These are phyloP conservation scores for Myxozyma udenii DNA, from an alignment of 805 yeast species.

Conservation along the genomic window DNA sequence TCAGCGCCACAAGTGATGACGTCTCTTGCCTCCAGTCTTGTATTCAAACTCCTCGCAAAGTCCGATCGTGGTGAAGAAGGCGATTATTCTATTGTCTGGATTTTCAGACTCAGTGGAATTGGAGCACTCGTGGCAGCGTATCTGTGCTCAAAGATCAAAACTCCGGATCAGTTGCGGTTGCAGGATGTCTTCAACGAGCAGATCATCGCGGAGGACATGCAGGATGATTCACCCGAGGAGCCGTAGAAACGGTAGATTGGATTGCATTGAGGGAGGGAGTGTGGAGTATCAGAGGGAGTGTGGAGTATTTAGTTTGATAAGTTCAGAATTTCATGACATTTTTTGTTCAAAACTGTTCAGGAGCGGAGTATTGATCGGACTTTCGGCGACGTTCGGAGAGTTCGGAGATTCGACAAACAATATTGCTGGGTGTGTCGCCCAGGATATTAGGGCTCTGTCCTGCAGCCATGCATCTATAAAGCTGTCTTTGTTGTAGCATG, in stretches of 20 bases:
- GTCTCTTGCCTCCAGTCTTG: constrained; percentile 44
- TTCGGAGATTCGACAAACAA: too few species aligned
- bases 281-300: too few species aligned
- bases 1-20: constrained; percentile 52
- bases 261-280: too few species aligned
- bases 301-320: too few species aligned
- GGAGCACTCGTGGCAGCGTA: constrained; percentile 49
- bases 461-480: too few species aligned
- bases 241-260: neutral
- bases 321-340: neutral
- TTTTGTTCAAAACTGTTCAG: neutral
- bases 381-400: too few species aligned
- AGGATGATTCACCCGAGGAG: neutral
- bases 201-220: constrained; percentile 2
- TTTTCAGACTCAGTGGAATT: constrained; percentile 54
- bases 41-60: constrained; percentile 44
- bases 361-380: too few species aligned
- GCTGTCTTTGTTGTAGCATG: too few species aligned
- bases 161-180: constrained; percentile 36
- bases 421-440: too few species aligned
- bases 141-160: constrained; percentile 45
- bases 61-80: constrained; percentile 30
- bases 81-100: constrained; percentile 54
- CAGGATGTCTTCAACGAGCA: constrained; percentile 29
- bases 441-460: too few species aligned